Percentiles rank a stretch among this genome's conserved stretches.
These are phyloP conservation scores for Mycena alexandri DNA, from an alignment of 768 basidiomycete genomes.

Conservation along the genomic window DNA sequence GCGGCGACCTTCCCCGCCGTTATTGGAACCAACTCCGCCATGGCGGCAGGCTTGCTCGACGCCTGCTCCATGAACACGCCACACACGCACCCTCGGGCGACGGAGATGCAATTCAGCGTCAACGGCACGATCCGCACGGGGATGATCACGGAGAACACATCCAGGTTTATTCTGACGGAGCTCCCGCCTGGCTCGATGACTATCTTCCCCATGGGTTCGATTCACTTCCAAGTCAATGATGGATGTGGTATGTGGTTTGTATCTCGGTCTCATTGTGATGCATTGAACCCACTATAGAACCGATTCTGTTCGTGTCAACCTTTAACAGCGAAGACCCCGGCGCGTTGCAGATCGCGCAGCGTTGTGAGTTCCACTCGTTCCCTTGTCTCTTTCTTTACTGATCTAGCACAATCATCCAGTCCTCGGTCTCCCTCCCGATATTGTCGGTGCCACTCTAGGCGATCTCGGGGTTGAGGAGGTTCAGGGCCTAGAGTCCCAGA, in stretches of 20 bases:
- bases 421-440: slow-evolving; percentile 39
- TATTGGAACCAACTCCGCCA: slow-evolving; percentile 33
- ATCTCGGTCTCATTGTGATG: not conserved
- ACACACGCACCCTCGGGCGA: slow-evolving; percentile 39
- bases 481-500: slow-evolving; percentile 18
- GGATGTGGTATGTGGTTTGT: slow-evolving; percentile 28
- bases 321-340: slow-evolving; percentile 36
- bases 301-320: slow-evolving; percentile 36
- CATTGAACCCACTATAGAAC: slow-evolving; percentile 8
- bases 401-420: slow-evolving; percentile 21
- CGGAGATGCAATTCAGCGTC: slow-evolving; percentile 37
- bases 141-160: slow-evolving; percentile 37
- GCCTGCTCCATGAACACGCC: slow-evolving; percentile 36
- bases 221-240: slow-evolving; percentile 39
- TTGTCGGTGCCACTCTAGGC: slow-evolving; percentile 37
- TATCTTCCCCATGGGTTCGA: slow-evolving; percentile 34
- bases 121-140: slow-evolving; percentile 40
- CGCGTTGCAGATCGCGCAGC: slow-evolving; percentile 38
- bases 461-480: slow-evolving; percentile 36
- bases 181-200: slow-evolving; percentile 32
- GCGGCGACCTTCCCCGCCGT: slow-evolving; percentile 36
- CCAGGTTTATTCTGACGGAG: slow-evolving; percentile 37
- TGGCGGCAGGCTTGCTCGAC: slow-evolving; percentile 35
- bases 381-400: not conserved
- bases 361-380: slow-evolving; percentile 30